Evolutionary conservation across 2,329 filamentous ascomycete species (phyloP).

Genomic region (Didymellaceae sp.): DNA sequence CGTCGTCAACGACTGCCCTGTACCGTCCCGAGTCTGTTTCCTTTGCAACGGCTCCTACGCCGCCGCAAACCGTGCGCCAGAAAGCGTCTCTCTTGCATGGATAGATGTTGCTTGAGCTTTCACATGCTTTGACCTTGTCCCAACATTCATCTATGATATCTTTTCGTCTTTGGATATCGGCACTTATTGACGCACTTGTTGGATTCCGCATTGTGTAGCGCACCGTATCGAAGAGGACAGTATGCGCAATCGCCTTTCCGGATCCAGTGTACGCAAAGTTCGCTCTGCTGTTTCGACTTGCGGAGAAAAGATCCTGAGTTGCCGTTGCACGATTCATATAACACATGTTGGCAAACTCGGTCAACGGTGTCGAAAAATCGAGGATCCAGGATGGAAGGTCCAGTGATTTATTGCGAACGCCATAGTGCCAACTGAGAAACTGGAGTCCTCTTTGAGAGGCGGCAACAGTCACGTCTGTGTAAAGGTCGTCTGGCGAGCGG

Average conservation of each 20-base stretch:
- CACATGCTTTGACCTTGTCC: background rate
- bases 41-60: background rate
- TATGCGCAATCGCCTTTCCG: background rate
- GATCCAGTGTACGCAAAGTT: background rate
- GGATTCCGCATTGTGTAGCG: background rate
- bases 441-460: background rate
- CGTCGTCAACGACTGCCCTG: background rate
- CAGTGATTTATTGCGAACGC: background rate
- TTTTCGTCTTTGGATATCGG: background rate
- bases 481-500: background rate
- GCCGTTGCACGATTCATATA: background rate
- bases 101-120: background rate
- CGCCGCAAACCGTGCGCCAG: constrained; percentile 2
- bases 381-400: constrained; percentile 1
- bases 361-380: background rate
- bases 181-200: background rate
- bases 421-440: background rate
- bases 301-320: background rate
- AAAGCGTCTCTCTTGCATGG: background rate
- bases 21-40: background rate
- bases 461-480: background rate
- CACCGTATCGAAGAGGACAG: background rate
- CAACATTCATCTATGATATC: background rate
- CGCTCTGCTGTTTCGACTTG: background rate
- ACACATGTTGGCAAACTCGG: background rate